These are phyloP conservation scores for Metarhizium guizhouense DNA, from an alignment of 2,329 filamentous ascomycete genomes.

Conservation along the genomic window DNA sequence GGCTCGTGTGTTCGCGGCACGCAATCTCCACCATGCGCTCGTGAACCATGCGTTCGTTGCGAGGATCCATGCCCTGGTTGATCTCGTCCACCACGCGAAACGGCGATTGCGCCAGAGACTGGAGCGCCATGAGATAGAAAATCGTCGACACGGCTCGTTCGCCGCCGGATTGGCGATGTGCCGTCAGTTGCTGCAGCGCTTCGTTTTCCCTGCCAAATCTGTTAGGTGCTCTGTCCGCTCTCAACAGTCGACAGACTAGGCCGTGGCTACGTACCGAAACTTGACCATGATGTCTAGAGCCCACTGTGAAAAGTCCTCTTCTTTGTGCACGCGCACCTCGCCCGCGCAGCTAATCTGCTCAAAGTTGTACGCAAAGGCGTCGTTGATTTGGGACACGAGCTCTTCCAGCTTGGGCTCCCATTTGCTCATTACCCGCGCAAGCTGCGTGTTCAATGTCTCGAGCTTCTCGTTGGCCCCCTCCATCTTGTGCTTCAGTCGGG, in stretches of 20 bases:
- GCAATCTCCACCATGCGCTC: slow-evolving; percentile 97
- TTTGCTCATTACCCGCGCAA: slow-evolving; percentile 54
- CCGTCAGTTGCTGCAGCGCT: slow-evolving; percentile 73
- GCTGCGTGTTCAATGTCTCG: slow-evolving; percentile 44
- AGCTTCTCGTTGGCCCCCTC: slow-evolving; percentile 46
- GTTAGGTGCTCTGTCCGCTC: background rate
- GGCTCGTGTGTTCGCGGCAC: slow-evolving; percentile 68
- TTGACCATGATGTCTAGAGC: slow-evolving; percentile 89
- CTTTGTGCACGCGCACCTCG: slow-evolving; percentile 80
- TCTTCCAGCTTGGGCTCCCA: slow-evolving; percentile 83
- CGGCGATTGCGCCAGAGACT: slow-evolving; percentile 84
- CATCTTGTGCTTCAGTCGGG: slow-evolving; percentile 49
- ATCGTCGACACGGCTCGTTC: slow-evolving; percentile 95
- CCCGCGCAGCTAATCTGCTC: slow-evolving; percentile 89
- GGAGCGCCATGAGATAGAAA: slow-evolving; percentile 97
- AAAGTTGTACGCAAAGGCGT: slow-evolving; percentile 89
- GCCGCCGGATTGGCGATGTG: slow-evolving; percentile 90
- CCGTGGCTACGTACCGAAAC: slow-evolving; percentile 58
- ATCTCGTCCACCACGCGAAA: slow-evolving; percentile 99
- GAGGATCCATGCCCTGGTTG: slow-evolving; percentile 98
- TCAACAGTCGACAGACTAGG: background rate
- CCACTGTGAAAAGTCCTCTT: slow-evolving; percentile 91
- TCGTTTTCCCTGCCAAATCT: slow-evolving; percentile 58
- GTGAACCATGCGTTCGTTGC: slow-evolving; percentile 97
- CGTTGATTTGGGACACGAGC: slow-evolving; percentile 72